Evolutionary conservation across 2,329 filamentous ascomycete genomes (phyloP).

Genomic region (Neurospora sp.): DNA sequence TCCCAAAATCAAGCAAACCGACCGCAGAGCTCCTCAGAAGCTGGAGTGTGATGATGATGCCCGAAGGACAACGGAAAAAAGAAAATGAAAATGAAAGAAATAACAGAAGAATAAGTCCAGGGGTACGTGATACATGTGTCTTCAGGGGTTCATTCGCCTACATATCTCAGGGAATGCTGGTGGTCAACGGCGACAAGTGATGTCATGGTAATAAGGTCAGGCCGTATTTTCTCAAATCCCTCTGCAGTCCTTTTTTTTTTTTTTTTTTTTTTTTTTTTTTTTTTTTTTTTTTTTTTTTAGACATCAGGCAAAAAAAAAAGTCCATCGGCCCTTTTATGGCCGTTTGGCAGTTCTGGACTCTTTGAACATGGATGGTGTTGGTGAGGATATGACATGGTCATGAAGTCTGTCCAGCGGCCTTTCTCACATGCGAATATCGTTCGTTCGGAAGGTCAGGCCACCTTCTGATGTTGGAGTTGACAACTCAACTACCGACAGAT

Average conservation of each 20-base stretch:
- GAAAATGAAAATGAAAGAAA: neutral
- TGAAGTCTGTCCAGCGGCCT: neutral
- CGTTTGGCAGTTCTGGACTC: neutral
- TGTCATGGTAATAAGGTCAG: neutral
- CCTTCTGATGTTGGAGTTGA: neutral
- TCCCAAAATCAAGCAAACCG: too few species aligned
- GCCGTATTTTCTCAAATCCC: neutral
- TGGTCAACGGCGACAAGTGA: neutral
- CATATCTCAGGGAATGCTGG: neutral
- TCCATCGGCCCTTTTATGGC: neutral
- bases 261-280: too few species aligned
- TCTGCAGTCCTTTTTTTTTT: neutral
- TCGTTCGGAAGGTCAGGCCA: neutral
- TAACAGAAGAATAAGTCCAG: neutral
- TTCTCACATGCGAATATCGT: neutral
- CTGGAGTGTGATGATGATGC: neutral
- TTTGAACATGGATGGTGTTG: neutral
- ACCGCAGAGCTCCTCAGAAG: neutral
- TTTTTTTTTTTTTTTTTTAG: neutral
- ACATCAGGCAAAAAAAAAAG: neutral
- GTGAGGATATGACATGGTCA: neutral
- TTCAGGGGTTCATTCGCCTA: neutral
- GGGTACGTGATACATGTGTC: too few species aligned
- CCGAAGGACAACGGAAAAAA: neutral
- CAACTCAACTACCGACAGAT: neutral